Evolutionary conservation across 805 yeast genomes (phyloP), one percentile per base, ranked within the genome.

Genomic region (Martiniozyma abietophila): DNA sequence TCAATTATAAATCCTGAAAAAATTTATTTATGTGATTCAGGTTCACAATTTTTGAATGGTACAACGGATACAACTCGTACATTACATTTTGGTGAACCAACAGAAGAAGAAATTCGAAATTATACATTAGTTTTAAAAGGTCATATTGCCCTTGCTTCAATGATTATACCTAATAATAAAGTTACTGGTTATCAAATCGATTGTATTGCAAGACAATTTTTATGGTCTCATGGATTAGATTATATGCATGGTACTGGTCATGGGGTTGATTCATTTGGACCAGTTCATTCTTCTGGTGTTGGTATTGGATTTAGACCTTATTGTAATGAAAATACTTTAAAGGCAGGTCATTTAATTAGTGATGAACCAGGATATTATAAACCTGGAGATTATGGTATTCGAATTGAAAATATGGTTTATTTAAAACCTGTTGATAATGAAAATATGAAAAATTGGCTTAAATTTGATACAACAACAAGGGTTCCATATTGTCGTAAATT

Each of bases 31-130:
- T 62, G 68, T 47, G 81, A 74, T 49, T 66, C 76, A 3, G 80
- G 81, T 6, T 63, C 75, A 9, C 81, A 74, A 44, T 74, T 68
- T 44, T 59, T 71, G 38, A 78, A 74, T 38, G 80, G 80, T 22
- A 74, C 80, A 6, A 74, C 81, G 1, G 81, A 74, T 52, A 71
- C 72, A 5, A 74, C 81, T 6, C 61, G 81, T 52, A 74, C 81
- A 1, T 44, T 72, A 11, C 80, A 74, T 52, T 70, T 72, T 44
- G 62, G 62, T 6, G 46, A 43, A 3, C 80, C 80, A 20, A 49
- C 62, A 0, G 41, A 49, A 3, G 72, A 65, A 29, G 70, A 73
- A 46, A 59, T 55, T 16, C 60, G 54, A 29, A 65, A 69, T 41
- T 74, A 74, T 50, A 74, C 80, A 1, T 55, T 69, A 27, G 81